phyloP scores from a whole-genome alignment of 306 rosid genomes.

The Sicyos edulis region DNA sequence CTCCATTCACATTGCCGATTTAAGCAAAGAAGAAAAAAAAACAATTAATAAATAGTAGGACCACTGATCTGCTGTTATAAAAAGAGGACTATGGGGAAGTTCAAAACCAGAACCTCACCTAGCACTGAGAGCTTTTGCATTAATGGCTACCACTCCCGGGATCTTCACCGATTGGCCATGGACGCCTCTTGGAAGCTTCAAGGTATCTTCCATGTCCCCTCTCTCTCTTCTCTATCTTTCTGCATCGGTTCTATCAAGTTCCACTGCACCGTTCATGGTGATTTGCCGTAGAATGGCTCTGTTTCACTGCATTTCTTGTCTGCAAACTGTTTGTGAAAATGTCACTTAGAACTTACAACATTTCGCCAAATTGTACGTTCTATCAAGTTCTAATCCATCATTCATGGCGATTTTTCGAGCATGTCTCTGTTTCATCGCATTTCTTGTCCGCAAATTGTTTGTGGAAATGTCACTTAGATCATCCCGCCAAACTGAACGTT shows the following conservation, averaged over 20 bases:
- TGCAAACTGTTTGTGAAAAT: no score
- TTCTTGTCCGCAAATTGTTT: no score
- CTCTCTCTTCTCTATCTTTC: background rate
- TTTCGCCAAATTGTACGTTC: no score
- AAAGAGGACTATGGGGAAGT: background rate
- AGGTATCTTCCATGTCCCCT: slow-evolving; percentile 27
- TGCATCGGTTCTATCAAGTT: background rate
- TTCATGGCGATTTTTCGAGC: no score
- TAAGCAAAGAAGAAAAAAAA: background rate
- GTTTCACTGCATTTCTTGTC: background rate
- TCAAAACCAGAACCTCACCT: background rate
- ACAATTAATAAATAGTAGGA: background rate
- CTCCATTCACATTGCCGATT: no score
- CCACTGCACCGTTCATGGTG: background rate
- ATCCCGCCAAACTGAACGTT: no score
- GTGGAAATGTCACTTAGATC: no score
- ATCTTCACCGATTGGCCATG: slow-evolving; percentile 55
- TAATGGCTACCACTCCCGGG: slow-evolving; percentile 44
- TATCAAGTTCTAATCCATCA: no score
- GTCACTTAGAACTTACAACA: no score
- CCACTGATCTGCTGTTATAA: background rate
- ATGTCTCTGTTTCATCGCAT: no score
- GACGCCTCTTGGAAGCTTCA: slow-evolving; percentile 42
- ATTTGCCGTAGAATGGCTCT: background rate
- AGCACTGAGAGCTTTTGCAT: background rate